Base-by-base conservation (phyloP, 495 filamentous ascomycete genomes). In the Apodospora peruviana region DNA sequence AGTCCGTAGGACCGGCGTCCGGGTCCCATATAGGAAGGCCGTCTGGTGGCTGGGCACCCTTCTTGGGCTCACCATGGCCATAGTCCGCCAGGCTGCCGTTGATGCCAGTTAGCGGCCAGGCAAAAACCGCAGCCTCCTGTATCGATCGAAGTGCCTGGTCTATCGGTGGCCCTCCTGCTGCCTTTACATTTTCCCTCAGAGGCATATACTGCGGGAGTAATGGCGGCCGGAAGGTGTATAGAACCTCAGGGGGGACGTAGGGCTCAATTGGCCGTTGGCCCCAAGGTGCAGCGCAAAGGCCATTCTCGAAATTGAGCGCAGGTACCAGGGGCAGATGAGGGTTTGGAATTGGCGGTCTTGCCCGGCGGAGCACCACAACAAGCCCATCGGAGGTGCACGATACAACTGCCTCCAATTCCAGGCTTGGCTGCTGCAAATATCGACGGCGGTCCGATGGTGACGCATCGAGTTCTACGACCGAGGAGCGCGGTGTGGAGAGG, bases 341-440 rank as follows among this genome's bases (percentile, higher is more conserved):
- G 23, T 72, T 69, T 14, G 86, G 85, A 35, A 89, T 81, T 3
- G 81, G 73, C 16, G 88, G 83, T 21, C 86, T 75, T 22, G 89
- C 88, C 41, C 79, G 81, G 35, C 89, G 85, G 10, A 95, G 72
- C 23, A 91, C 83, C 16, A 94, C 88, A 8, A 94, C 89, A 11
- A 95, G 70, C 10, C 89, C 89, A 62, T 94, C 90, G 1, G 90
- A 94, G 2, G 89, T 90, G 62, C 89, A 95, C 5, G 89, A 94
- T 32, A 94, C 83, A 17, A 95, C 89, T 11, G 89, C 88, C 66
- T 95, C 89, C 32, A 95, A 69, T 57, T 93, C 88, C 45, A 86
- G 71, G 10, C 7, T 22, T 25, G 32, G 21, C 27, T 47, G 11
- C 34, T 23, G 3, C 24, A n/a, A 4, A 14, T 21, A 19, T 8